phyloP scores from a whole-genome alignment of 2,329 filamentous ascomycete genomes.

The Clonostachys solani region DNA sequence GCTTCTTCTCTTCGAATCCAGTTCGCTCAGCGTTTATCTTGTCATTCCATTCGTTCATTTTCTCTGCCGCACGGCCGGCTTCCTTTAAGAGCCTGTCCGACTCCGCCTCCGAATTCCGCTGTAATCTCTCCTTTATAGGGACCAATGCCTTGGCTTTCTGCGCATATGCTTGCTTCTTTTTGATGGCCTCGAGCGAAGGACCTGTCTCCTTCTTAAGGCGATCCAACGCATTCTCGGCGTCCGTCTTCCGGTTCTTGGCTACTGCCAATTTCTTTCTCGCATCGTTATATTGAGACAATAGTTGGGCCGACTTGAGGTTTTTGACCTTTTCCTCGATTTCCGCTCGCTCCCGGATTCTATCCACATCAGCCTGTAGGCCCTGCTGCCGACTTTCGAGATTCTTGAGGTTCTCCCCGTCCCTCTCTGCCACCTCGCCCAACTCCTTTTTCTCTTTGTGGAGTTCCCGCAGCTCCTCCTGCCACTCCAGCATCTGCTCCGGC shows the following conservation, averaged over 20 bases:
- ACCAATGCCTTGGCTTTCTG: slow-evolving; percentile 51
- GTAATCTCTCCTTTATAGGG: slow-evolving; percentile 44
- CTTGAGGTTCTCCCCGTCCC: slow-evolving; percentile 58
- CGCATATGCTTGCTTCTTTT: slow-evolving; percentile 65
- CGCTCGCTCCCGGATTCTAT: slow-evolving; percentile 73
- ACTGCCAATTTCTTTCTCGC: slow-evolving; percentile 41
- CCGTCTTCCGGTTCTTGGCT: slow-evolving; percentile 50
- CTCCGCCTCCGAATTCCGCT: slow-evolving; percentile 49
- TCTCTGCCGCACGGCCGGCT: slow-evolving; percentile 25
- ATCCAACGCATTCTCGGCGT: slow-evolving; percentile 51
- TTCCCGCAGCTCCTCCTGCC: slow-evolving; percentile 71
- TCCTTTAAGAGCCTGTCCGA: slow-evolving; percentile 38
- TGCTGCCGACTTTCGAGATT: slow-evolving; percentile 70
- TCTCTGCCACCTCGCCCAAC: slow-evolving; percentile 51
- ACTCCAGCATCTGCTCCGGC: slow-evolving; percentile 71
- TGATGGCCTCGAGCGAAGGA: slow-evolving; percentile 67
- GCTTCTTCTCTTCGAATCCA: slow-evolving; percentile 42
- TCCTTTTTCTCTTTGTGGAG: slow-evolving; percentile 66
- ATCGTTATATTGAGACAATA: slow-evolving; percentile 61
- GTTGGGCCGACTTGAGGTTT: slow-evolving; percentile 60
- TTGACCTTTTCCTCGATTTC: slow-evolving; percentile 60
- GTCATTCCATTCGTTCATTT: slow-evolving; percentile 34
- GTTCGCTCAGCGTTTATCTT: slow-evolving; percentile 47
- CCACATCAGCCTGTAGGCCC: slow-evolving; percentile 74
- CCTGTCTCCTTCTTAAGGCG: slow-evolving; percentile 54